These are phyloP conservation scores for Entomophthora muscae DNA, from an alignment of 371 early-diverging fungal species.

Conservation along the genomic window DNA sequence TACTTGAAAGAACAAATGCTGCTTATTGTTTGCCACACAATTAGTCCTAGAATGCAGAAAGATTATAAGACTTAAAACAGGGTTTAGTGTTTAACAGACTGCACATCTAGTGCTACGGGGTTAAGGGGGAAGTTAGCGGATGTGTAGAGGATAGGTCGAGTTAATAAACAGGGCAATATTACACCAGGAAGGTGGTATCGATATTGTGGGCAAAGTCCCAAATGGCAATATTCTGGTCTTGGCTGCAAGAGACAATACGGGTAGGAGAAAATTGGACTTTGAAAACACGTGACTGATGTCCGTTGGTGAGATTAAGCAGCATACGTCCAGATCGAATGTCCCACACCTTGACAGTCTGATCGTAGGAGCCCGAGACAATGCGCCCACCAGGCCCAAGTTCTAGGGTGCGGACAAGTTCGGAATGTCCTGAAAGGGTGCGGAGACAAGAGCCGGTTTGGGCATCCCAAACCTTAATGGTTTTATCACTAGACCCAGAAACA, in stretches of 20 bases:
- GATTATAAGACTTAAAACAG: too few relatives aligned
- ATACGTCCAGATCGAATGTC: slow-evolving; percentile 33
- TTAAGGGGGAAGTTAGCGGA: too few relatives aligned
- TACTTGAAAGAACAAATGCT: too few relatives aligned
- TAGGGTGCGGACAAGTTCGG: slow-evolving; percentile 59
- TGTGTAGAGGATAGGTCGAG: too few relatives aligned
- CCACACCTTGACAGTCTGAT: slow-evolving; percentile 75
- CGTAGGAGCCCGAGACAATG: slow-evolving; percentile 67
- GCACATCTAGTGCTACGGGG: too few relatives aligned
- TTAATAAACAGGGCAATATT: too few relatives aligned
- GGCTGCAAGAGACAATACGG: slow-evolving; percentile 64
- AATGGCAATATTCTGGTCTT: slow-evolving; percentile 56
- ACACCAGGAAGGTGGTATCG: slow-evolving; percentile 33
- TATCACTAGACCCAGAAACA: slow-evolving; percentile 68
- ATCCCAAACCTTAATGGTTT: slow-evolving; percentile 72
- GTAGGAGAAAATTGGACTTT: slow-evolving; percentile 67
- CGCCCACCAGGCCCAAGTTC: slow-evolving; percentile 26
- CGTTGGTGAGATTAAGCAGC: slow-evolving; percentile 27
- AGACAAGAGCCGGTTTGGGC: slow-evolving; percentile 43
- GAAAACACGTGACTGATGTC: slow-evolving; percentile 59
- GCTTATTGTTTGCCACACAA: too few relatives aligned
- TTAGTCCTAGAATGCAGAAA: too few relatives aligned
- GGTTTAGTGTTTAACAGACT: too few relatives aligned
- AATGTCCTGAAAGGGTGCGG: slow-evolving; percentile 48
- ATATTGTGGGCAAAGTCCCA: slow-evolving; percentile 59